A percentile compares a stretch with the other conserved stretches of the same genome.
Conservation (phyloP, 257 asterid species). For the Rehmannia glutinosa region DNA sequence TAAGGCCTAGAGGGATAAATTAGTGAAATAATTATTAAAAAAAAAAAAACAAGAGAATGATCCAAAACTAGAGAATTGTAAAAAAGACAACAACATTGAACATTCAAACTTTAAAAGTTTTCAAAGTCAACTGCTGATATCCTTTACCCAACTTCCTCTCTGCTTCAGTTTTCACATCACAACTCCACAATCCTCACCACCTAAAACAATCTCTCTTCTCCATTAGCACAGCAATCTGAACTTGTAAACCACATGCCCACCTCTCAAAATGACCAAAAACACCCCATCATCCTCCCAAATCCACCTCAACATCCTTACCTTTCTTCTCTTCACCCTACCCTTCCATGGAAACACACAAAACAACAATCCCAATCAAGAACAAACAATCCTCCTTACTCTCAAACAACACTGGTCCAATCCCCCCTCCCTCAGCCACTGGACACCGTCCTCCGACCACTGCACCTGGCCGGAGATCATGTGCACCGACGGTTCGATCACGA, state of each 20-base stretch:
- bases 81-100: too few relatives aligned
- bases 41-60: too few relatives aligned
- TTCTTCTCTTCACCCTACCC: slow-evolving; percentile 34
- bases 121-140: too few relatives aligned
- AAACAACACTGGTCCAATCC: slow-evolving; percentile 57
- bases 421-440: slow-evolving; percentile 59
- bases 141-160: too few relatives aligned
- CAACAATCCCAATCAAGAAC: slow-evolving; percentile 33
- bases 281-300: slow-evolving; percentile 5
- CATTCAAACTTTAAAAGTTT: too few relatives aligned
- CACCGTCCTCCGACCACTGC: slow-evolving; percentile 54
- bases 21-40: too few relatives aligned
- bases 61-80: too few relatives aligned
- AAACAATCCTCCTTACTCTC: slow-evolving; percentile 44
- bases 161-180: too few relatives aligned
- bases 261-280: too few relatives aligned
- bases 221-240: not conserved
- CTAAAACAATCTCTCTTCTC: not conserved
- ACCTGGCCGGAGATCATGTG: slow-evolving; percentile 73
- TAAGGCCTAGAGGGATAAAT: too few relatives aligned
- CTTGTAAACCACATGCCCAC: not conserved
- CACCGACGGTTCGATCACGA: slow-evolving; percentile 40
- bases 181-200: not conserved
- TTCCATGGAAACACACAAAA: slow-evolving; percentile 46
- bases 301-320: not conserved